A percentile compares a stretch with the other conserved stretches of the same genome.
phyloP scores from a whole-genome alignment of 1,284 basidiomycete genomes.

The Quambalaria eucalypti region DNA sequence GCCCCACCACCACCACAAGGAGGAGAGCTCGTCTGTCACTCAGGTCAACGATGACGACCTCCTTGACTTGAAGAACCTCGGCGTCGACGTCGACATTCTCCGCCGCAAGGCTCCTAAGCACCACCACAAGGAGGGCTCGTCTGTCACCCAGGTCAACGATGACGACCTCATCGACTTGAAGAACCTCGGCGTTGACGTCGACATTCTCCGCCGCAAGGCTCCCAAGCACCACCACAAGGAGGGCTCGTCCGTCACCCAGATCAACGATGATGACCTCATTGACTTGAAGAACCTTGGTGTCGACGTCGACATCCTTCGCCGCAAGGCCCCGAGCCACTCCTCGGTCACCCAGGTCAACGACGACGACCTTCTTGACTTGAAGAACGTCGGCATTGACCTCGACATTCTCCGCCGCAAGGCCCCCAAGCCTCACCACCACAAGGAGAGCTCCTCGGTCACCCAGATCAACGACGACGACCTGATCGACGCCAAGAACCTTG shows the following conservation, averaged over 20 bases:
- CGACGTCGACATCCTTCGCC: conserved; percentile 2
- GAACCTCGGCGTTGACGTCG: conserved; percentile 1
- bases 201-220: conserved; percentile 1
- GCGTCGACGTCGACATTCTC: background rate
- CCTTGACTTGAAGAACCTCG: background rate
- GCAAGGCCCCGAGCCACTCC: background rate
- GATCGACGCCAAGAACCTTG: background rate
- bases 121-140: too few species aligned
- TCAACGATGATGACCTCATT: background rate
- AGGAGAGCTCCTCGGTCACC: background rate
- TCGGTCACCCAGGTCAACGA: background rate
- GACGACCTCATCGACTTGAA: background rate
- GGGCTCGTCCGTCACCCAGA: background rate
- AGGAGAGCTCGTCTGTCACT: too few species aligned
- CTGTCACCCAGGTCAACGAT: background rate
- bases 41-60: background rate
- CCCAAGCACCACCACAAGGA: background rate
- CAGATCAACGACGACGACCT: background rate
- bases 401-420: background rate
- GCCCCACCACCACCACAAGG: too few species aligned
- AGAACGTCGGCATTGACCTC: background rate
- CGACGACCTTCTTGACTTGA: background rate
- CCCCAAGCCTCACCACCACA: background rate
- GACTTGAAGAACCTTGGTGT: conserved; percentile 1
- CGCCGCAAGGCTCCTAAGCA: background rate